Conservation (phyloP, 2,329 filamentous ascomycete genomes). For the Cladorrhinum sp. region DNA sequence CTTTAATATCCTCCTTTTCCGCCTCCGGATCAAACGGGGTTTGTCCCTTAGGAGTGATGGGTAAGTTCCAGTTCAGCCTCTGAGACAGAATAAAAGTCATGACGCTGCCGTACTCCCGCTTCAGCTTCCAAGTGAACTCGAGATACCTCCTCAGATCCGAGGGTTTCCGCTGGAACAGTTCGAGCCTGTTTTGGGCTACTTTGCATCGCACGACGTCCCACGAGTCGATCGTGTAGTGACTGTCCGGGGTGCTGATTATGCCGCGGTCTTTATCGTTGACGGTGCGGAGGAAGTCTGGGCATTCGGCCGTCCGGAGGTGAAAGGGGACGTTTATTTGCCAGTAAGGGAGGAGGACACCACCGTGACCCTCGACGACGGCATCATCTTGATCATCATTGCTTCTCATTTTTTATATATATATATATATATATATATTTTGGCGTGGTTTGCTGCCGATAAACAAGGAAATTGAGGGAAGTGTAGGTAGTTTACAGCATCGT, state of each 20-base stretch:
- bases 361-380: too few relatives aligned
- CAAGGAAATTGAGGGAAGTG: too few relatives aligned
- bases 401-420: not conserved
- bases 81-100: conserved; percentile 71
- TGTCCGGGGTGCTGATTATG: conserved; percentile 70
- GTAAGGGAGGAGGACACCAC: conserved; percentile 63
- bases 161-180: conserved; percentile 72
- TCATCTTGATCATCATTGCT: too few relatives aligned
- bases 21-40: conserved; percentile 41
- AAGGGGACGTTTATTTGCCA: conserved; percentile 80
- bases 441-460: too few relatives aligned
- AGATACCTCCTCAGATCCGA: conserved; percentile 77
- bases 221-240: conserved; percentile 56
- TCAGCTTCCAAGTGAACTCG: conserved; percentile 62
- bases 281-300: conserved; percentile 67
- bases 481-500: not conserved
- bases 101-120: conserved; percentile 69
- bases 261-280: conserved; percentile 64
- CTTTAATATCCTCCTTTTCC: conserved; percentile 57
- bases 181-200: conserved; percentile 64
- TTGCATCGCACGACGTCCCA: conserved; percentile 70
- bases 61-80: conserved; percentile 65
- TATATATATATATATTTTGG: too few relatives aligned
- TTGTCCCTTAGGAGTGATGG: conserved; percentile 34
- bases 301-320: conserved; percentile 58